These are phyloP conservation scores for Lithospermum erythrorhizon DNA, from an alignment of 257 asterid species.

Conservation along the genomic window DNA sequence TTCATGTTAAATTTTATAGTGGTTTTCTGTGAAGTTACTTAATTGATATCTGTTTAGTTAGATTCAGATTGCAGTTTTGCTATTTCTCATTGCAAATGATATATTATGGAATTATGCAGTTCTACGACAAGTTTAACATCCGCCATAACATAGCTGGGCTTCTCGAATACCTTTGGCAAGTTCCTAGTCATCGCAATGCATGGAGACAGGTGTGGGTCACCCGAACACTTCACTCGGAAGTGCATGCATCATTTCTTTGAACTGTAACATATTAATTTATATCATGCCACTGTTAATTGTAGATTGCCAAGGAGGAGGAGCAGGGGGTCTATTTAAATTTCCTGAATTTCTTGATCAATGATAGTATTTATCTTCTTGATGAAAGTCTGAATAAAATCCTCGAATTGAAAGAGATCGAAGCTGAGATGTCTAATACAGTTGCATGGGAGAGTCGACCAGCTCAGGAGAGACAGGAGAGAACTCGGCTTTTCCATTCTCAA, in stretches of 20 bases:
- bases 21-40: neutral
- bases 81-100: no score
- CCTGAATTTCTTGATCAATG: conserved; percentile 82
- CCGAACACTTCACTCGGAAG: conserved; percentile 2
- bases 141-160: conserved; percentile 99
- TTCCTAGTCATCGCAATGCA: conserved; percentile 92
- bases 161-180: conserved; percentile 94
- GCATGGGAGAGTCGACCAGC: conserved; percentile 94
- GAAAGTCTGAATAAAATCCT: conserved; percentile 97
- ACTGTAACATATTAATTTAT: conserved; percentile 1
- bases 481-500: conserved; percentile 89
- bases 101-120: conserved; percentile 30
- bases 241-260: neutral
- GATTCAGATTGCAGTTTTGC: conserved; percentile 1
- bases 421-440: conserved; percentile 85
- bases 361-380: conserved; percentile 87
- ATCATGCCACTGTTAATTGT: conserved; percentile 12
- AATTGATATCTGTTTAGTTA: neutral
- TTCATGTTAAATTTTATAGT: neutral
- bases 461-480: conserved; percentile 95
- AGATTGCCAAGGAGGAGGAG: conserved; percentile 98
- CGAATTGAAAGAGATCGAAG: conserved; percentile 86
- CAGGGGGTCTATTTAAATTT: conserved; percentile 91
- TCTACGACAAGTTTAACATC: conserved; percentile 96
- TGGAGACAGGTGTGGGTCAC: conserved; percentile 73